phyloP scores from a whole-genome alignment of 345 rosid genomes.

The Camelina sativa region DNA sequence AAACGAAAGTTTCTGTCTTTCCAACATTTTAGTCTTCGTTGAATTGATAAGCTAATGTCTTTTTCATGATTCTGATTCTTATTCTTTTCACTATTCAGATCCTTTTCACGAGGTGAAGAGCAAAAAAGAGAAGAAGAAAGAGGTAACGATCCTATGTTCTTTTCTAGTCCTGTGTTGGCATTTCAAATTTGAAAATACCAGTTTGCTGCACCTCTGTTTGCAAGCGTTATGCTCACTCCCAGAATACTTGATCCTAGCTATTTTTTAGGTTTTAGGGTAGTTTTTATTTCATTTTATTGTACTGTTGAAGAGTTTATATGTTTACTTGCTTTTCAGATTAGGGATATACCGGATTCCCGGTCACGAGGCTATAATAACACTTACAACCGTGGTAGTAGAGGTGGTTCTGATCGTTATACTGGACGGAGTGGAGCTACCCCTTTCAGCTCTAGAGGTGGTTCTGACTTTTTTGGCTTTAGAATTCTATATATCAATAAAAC shows the following conservation, averaged over 20 bases:
- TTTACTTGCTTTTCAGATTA: conserved; percentile 54
- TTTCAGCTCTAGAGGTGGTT: conserved; percentile 49
- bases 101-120: conserved; percentile 96
- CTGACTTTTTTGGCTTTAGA: background rate
- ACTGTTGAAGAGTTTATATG: background rate
- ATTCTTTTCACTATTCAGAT: conserved; percentile 52
- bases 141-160: conserved; percentile 49
- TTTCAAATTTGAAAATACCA: background rate
- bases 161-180: conserved; percentile 11
- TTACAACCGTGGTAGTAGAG: conserved; percentile 60
- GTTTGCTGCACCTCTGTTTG: background rate
- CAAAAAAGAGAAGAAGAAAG: conserved; percentile 89
- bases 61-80: background rate
- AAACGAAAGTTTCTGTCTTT: background rate
- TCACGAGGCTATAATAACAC: conserved; percentile 61
- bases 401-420: conserved; percentile 67
- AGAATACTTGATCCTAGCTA: background rate
- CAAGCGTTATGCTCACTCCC: conserved; percentile 2
- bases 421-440: conserved; percentile 59
- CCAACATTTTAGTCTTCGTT: background rate
- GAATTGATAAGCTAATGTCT: background rate
- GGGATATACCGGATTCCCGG: conserved; percentile 62
- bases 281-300: background rate
- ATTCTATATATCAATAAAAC: conserved; percentile 1
- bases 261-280: background rate